Evolutionary conservation across 2,329 filamentous ascomycete species (phyloP), one percentile per base, ranked within the genome.

Genomic region (Hymenotorrendiella dingleyae): DNA sequence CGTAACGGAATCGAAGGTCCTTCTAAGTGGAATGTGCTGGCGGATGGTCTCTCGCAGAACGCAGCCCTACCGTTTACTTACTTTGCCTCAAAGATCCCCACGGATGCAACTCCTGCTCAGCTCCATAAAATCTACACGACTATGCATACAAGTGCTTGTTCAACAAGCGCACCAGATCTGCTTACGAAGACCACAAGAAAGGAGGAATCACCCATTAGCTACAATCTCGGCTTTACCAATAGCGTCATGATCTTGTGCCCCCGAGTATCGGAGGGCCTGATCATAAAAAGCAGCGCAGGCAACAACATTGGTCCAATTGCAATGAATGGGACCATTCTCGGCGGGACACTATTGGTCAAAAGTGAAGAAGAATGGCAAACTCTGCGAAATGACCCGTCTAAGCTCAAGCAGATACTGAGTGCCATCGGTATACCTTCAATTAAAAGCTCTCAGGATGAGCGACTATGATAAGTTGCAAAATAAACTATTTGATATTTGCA

Each of bases 321-420:
- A 14, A 61, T 82, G 24, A 82, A 83, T 41, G 79, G 79, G 3
- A 82, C 79, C 0, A 60, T 82, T n/a, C 58, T 82, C 48, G 79
- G 78, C 8, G 79, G 79, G 6, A 82, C 78, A 8, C 74, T 78
- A 20, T 62, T 83, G 41, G 78, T 82, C 12, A 82, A 81, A 63
- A 76, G 59, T 21, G 62, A 74, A 53, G 62, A 57, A 3, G 77
- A 81, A 59, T 82, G 76, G 76, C 64, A 78, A 45, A 68, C 67
- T 1, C 50, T 83, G 38, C 63, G 64, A 42, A 49, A 52, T 7
- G 60, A 60, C n/a, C 62, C 71, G 29, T 58, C 62, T 19, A 64
- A 64, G 53, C 52, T 76, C 28, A 41, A 53, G n/a, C 52, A 58
- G 38, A 56, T 75, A 4, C 48, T 77, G 30, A 49, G 28, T 42